phyloP scores from a whole-genome alignment of 257 asterid genomes.

The Salvia hispanica region DNA sequence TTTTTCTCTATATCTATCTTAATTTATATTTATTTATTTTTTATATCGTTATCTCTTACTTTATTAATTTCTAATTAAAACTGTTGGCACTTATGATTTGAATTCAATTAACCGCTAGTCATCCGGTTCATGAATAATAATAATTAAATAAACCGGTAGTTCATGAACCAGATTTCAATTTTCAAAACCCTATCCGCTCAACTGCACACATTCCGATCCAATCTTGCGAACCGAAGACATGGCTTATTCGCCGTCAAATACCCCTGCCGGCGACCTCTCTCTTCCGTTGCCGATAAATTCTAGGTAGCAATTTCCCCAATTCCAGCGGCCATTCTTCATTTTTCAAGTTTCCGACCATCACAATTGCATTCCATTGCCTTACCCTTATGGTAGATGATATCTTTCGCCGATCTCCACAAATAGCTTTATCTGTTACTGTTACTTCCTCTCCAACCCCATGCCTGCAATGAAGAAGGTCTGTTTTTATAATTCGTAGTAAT shows the following conservation, averaged over 20 bases:
- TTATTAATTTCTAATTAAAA: too few relatives aligned
- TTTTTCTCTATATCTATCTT: too few relatives aligned
- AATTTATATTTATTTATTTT: too few relatives aligned
- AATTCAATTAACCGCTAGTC: too few relatives aligned
- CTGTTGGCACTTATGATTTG: too few relatives aligned
- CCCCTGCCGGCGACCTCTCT: not conserved
- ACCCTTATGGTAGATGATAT: slow-evolving; percentile 31
- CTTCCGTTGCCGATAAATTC: not conserved
- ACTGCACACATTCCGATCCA: not conserved
- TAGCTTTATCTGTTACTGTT: slow-evolving; percentile 26
- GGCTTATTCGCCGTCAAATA: not conserved
- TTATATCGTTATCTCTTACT: too few relatives aligned
- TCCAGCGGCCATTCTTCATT: not conserved
- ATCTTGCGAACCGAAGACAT: not conserved
- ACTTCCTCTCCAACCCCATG: slow-evolving; percentile 45
- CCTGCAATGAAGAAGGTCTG: slow-evolving; percentile 70
- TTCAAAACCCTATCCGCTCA: not conserved
- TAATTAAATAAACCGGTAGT: not conserved
- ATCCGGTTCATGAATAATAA: not conserved
- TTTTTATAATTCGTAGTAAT: not conserved
- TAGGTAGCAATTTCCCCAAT: not conserved
- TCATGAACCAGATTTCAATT: not conserved
- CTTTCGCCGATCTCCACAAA: slow-evolving; percentile 30
- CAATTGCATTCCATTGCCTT: slow-evolving; percentile 15
- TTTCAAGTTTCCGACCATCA: not conserved